Base-by-base conservation (phyloP, 768 basidiomycete genomes). In the Boletus sp. region DNA sequence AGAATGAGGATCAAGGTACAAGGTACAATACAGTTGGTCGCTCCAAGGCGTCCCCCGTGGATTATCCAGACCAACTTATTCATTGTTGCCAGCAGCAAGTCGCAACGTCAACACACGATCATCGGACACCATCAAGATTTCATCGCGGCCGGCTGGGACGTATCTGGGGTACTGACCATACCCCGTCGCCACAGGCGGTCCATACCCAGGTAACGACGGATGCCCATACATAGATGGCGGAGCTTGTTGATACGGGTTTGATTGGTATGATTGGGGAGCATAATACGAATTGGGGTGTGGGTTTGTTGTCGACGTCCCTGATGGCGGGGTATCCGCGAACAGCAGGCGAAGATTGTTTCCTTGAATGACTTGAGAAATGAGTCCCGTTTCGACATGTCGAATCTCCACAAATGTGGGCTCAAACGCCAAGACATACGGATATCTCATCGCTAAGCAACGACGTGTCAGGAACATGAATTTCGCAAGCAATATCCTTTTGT, bases 351-450 rank as follows among this genome's bases (percentile, higher is more conserved):
- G 79, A 69, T 94, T 93, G 64, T 87, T 87, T 58, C 94, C 92
- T 68, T 94, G 92, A 51, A 98, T 97, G 64, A 99, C 91, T 77
- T 99, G 97, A 28, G 91, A 87, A 71, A 98, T 82, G 37, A 84
- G 76, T 11, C 97, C 94, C 2, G 89, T 94, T 67, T 96, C 93
- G 54, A 99, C 93, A 68, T 98, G 91, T 32, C 94, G 87, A 48
- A 99, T 89, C 74, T 99, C 97, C 65, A 98, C 89, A 69, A 99
- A 99, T 1, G 89, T 89, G 6, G 94, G 89, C 69, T 98, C 97
- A 68, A 99, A 95, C 0, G 96, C 97, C 49, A 99, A 78, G 29
- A 98, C 92, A 71, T 94, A 99, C 1, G 97, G 96, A 74, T 94
- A 95, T 67, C 94, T 92, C 12, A 98, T 83, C 2, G 96, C 96